Percentiles rank a stretch among this genome's conserved stretches.
Conservation (phyloP, 192 early-diverging fungal genomes). For the Chytriomyces confervae region DNA sequence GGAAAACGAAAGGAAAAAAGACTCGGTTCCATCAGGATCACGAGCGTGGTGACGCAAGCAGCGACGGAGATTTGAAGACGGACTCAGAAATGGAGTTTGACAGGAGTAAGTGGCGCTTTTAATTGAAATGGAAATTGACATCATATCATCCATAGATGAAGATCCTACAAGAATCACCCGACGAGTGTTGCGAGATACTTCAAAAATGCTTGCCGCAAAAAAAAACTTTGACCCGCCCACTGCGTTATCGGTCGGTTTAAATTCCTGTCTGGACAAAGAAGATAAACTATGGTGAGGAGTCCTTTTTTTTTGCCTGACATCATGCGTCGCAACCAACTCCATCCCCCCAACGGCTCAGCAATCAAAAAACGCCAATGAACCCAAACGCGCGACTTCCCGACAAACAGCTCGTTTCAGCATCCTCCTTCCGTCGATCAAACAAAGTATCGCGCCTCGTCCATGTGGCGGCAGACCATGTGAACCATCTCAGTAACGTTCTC, state of each 20-base stretch:
- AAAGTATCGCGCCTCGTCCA: slow-evolving; percentile 29
- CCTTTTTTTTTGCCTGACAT: background rate
- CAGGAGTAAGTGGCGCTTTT: background rate
- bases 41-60: slow-evolving; percentile 3
- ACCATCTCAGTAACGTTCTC: slow-evolving; percentile 35
- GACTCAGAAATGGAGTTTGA: background rate
- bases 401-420: background rate
- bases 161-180: slow-evolving; percentile 29
- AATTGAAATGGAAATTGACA: background rate
- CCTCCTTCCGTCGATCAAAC: slow-evolving; percentile 25
- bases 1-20: slow-evolving; percentile 9
- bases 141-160: background rate
- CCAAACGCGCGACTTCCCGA: background rate
- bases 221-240: slow-evolving; percentile 45
- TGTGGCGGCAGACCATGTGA: slow-evolving; percentile 17
- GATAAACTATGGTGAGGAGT: slow-evolving; percentile 21
- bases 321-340: background rate
- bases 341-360: background rate
- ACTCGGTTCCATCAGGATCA: background rate
- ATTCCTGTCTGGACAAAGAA: slow-evolving; percentile 19
- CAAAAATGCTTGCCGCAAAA: slow-evolving; percentile 37
- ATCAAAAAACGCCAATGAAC: background rate
- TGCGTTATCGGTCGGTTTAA: slow-evolving; percentile 32
- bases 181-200: slow-evolving; percentile 31
- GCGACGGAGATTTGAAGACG: background rate